A percentile compares a stretch with the other conserved stretches of the same genome.
phyloP scores from a whole-genome alignment of 805 yeast genomes.

The Ogataea pignaliae region DNA sequence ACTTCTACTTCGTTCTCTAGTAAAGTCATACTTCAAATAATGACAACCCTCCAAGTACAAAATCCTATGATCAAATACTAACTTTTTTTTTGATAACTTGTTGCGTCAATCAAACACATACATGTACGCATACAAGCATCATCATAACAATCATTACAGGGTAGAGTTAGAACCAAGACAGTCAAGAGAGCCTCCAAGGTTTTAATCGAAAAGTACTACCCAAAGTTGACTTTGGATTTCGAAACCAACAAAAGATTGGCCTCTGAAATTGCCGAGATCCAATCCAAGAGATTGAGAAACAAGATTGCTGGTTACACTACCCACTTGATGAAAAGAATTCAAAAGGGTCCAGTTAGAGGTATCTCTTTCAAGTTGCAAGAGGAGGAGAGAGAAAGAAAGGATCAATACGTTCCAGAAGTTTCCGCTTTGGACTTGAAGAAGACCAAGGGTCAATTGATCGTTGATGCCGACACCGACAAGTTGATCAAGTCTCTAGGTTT shows the following conservation, averaged over 20 bases:
- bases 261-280: slow-evolving; percentile 97
- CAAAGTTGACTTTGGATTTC: slow-evolving; percentile 98
- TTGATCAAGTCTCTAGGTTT: slow-evolving; percentile 92
- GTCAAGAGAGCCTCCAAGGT: slow-evolving; percentile 99
- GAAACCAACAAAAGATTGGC: slow-evolving; percentile 99
- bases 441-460: slow-evolving; percentile 94
- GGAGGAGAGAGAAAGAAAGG: slow-evolving; percentile 99
- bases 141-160: slow-evolving; percentile 43
- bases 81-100: too few species aligned
- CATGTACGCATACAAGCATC: too few species aligned
- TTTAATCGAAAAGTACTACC: slow-evolving; percentile 98
- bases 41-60: too few species aligned
- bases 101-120: too few species aligned
- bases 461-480: slow-evolving; percentile 94
- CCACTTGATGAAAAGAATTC: slow-evolving; percentile 99
- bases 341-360: slow-evolving; percentile 99
- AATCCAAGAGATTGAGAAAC: slow-evolving; percentile 99
- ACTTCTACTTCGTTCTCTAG: background rate
- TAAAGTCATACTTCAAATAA: too few species aligned
- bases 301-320: slow-evolving; percentile 99
- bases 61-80: too few species aligned
- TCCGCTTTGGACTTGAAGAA: slow-evolving; percentile 98
- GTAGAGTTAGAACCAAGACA: slow-evolving; percentile 99
- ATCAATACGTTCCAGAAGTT: slow-evolving; percentile 99
- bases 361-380: slow-evolving; percentile 99